Evolutionary conservation across 768 basidiomycete species (phyloP).

Genomic region (Serendipita sp.): DNA sequence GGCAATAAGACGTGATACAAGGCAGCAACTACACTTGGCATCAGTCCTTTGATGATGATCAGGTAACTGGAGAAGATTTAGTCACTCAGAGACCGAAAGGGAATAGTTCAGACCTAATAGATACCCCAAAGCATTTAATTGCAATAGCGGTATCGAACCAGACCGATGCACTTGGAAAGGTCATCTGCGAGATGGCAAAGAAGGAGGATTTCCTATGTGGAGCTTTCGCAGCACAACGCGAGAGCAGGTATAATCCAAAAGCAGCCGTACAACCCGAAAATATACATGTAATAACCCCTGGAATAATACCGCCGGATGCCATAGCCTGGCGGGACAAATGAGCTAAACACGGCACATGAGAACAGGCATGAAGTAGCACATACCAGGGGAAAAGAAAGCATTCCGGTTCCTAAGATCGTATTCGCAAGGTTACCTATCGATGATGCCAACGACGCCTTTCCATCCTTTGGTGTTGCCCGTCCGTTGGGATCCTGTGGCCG

Average conservation of each 20-base stretch:
- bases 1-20: slow-evolving; percentile 66
- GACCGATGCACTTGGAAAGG: slow-evolving; percentile 72
- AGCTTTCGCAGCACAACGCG: slow-evolving; percentile 61
- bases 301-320: slow-evolving; percentile 77
- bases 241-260: slow-evolving; percentile 81
- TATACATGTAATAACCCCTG: slow-evolving; percentile 75
- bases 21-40: slow-evolving; percentile 77
- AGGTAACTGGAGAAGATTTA: slow-evolving; percentile 40
- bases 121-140: slow-evolving; percentile 93
- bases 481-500: slow-evolving; percentile 6
- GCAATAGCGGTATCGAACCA: slow-evolving; percentile 92
- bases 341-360: too few relatives aligned
- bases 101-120: slow-evolving; percentile 42
- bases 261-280: slow-evolving; percentile 60
- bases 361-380: slow-evolving; percentile 13
- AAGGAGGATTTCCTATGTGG: slow-evolving; percentile 66
- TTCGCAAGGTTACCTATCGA: slow-evolving; percentile 70
- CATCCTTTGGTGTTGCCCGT: slow-evolving; percentile 26
- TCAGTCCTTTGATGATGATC: slow-evolving; percentile 82
- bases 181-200: slow-evolving; percentile 66
- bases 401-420: slow-evolving; percentile 85
- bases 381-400: slow-evolving; percentile 79
- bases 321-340: slow-evolving; percentile 39
- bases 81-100: not conserved
- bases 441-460: slow-evolving; percentile 50